Conservation (phyloP, 2,329 filamentous ascomycete genomes). For the Apiospora arundinis region DNA sequence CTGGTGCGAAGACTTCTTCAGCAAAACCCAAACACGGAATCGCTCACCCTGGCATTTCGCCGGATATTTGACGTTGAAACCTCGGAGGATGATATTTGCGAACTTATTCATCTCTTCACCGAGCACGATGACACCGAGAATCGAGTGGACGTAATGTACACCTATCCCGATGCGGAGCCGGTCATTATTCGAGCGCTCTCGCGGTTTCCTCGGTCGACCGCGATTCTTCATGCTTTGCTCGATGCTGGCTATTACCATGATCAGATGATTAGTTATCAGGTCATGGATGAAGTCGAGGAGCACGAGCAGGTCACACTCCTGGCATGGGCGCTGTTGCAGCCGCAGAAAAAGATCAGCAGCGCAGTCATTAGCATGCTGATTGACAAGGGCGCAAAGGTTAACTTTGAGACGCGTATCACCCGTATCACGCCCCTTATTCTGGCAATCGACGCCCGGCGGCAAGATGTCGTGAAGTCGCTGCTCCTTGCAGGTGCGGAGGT, state of each 20-base stretch:
- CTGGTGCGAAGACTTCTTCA: constrained; percentile 58
- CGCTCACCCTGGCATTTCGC: constrained; percentile 61
- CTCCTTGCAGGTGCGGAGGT: constrained; percentile 65
- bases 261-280: constrained; percentile 51
- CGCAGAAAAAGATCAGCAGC: constrained; percentile 67
- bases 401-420: constrained; percentile 58
- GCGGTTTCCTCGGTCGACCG: constrained; percentile 60
- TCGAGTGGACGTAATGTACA: constrained; percentile 57
- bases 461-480: constrained; percentile 63
- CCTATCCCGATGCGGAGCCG: constrained; percentile 49
- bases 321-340: constrained; percentile 66
- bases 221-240: constrained; percentile 58
- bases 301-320: constrained; percentile 63
- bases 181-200: constrained; percentile 59
- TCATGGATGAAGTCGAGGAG: constrained; percentile 54
- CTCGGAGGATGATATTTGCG: constrained; percentile 56
- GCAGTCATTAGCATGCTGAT: constrained; percentile 63
- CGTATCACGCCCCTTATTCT: constrained; percentile 65
- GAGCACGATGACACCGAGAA: constrained; percentile 55
- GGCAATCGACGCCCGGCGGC: constrained; percentile 60
- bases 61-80: constrained; percentile 60
- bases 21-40: constrained; percentile 54
- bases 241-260: constrained; percentile 67
- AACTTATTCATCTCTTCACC: constrained; percentile 58
- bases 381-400: constrained; percentile 60